Conservation (phyloP, 768 basidiomycete species). For the Pulveroboletus ravenelii region DNA sequence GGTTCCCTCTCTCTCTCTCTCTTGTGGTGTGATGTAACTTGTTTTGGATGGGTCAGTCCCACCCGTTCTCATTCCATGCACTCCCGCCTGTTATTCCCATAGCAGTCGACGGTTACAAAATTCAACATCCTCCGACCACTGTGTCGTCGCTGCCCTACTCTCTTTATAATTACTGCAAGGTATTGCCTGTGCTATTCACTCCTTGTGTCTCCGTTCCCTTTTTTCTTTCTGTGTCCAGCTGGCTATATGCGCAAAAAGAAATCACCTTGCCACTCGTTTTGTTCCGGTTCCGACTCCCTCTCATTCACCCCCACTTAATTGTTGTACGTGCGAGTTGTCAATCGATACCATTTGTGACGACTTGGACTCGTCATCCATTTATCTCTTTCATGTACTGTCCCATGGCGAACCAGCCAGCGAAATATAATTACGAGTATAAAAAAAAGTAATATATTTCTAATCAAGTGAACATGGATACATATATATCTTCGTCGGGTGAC, state of each 20-base stretch:
- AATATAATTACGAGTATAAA: not conserved
- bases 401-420: not conserved
- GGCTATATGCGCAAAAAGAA: conserved; percentile 14
- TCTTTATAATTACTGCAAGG: conserved; percentile 13
- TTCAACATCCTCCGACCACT: not conserved
- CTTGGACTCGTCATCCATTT: not conserved
- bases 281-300: not conserved
- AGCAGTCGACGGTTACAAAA: conserved; percentile 14
- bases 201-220: conserved; percentile 9
- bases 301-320: not conserved
- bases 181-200: conserved; percentile 25
- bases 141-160: not conserved
- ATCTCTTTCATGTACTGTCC: too few relatives aligned
- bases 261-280: conserved; percentile 9
- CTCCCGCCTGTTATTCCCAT: conserved; percentile 3
- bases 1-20: conserved; percentile 9
- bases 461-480: not conserved
- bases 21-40: conserved; percentile 9
- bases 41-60: conserved; percentile 14
- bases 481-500: not conserved
- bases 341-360: not conserved
- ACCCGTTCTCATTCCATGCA: conserved; percentile 1
- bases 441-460: conserved; percentile 5
- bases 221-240: conserved; percentile 6
- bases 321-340: not conserved